Base-by-base conservation (phyloP, 208 protist species). In the Trypanosoma lewisi region DNA sequence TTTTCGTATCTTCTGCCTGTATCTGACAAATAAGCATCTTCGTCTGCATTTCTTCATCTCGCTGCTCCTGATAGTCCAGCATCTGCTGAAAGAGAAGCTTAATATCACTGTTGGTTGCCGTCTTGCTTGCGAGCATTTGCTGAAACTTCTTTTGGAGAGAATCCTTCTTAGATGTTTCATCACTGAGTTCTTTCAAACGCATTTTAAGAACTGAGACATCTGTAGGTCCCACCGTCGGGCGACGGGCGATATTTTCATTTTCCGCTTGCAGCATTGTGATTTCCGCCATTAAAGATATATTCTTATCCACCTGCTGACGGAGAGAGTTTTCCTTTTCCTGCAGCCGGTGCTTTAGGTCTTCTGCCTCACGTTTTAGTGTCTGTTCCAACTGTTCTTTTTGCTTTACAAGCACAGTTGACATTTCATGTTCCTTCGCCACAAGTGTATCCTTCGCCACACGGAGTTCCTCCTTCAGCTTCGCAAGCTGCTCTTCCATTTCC, bases 41-140 rank as follows among this genome's bases (percentile, higher is more conserved):
- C 21, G 82, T 89, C 30, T 60, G 53, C 52, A 73, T 76, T 36
- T 89, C 78, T 30, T 85, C 61, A 5, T 84, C 77, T 25, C 59
- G 55, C 1, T 75, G 67, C 47, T 93, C 83, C 73, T 93, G 87
- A 31, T 83, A 84, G 67, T 93, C 83, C 0, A 89, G 68, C 69
- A 90, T 83, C 58, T 84, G 72, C 52, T 82, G 67, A 60, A 93
- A 70, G 37, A 90, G 64, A 39, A 67, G 19, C 51, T 83, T 73
- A 50, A 90, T 75, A 44, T 83, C 79, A 23, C 70, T 63, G 55
- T 83, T 82, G 51, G 48, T 83, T 17, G 85, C 42, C 47, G 54
- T 70, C 2, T 60, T 63, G 45, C 57, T 73, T 39, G 33, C 58
- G 25, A 88, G 57, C 33, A 93, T 63, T 11, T 76, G 52, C 16